phyloP scores from a whole-genome alignment of 2,329 filamentous ascomycete species.

The Metarhizium guizhouense region DNA sequence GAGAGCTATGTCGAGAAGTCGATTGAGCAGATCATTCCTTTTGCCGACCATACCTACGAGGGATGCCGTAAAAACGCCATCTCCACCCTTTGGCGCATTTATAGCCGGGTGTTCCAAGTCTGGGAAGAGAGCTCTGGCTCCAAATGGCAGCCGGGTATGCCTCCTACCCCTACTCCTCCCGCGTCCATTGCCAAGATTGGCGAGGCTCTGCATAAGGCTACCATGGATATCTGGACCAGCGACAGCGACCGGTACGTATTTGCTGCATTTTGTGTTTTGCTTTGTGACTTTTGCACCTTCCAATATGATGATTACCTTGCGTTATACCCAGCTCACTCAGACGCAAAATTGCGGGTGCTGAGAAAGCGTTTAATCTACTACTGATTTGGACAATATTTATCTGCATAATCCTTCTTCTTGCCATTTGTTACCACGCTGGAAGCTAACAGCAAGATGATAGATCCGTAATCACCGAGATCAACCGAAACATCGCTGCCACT shows the following conservation, averaged over 20 bases:
- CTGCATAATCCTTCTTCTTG: conserved; percentile 4
- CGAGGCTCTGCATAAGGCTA: conserved; percentile 75
- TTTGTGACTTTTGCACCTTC: conserved; percentile 9
- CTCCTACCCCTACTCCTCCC: conserved; percentile 70
- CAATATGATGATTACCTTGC: conserved; percentile 76
- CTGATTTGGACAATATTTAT: conserved; percentile 16
- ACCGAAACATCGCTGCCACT: conserved; percentile 83
- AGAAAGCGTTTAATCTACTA: conserved; percentile 55
- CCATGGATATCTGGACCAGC: conserved; percentile 76
- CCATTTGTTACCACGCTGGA: neutral
- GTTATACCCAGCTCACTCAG: conserved; percentile 99
- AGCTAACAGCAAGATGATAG: conserved; percentile 33
- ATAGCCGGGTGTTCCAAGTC: conserved; percentile 81
- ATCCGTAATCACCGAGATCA: conserved; percentile 86
- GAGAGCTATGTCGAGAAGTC: conserved; percentile 84
- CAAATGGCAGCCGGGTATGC: conserved; percentile 87
- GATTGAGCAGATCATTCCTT: conserved; percentile 68
- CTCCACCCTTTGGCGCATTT: conserved; percentile 86
- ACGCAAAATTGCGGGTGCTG: conserved; percentile 81
- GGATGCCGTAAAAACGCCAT: conserved; percentile 89
- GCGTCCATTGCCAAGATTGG: conserved; percentile 76
- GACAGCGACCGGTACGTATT: conserved; percentile 84
- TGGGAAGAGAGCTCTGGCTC: conserved; percentile 64
- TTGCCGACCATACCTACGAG: conserved; percentile 84
- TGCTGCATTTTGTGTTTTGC: neutral